These are phyloP conservation scores for Phialophora chinensis DNA, from an alignment of 2,329 filamentous ascomycete species.

Conservation along the genomic window DNA sequence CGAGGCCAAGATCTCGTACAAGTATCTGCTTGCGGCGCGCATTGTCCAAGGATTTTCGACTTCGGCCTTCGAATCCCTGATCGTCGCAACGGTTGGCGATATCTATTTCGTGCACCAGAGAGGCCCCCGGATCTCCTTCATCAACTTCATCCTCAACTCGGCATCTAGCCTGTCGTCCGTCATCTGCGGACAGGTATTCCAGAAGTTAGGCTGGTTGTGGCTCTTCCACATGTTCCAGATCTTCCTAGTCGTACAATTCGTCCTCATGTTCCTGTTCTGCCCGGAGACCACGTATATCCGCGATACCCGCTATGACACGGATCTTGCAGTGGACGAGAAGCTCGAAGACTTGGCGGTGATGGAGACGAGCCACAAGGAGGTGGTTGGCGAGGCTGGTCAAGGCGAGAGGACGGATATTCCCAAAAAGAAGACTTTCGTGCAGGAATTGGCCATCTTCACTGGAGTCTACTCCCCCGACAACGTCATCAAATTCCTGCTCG, in stretches of 20 bases:
- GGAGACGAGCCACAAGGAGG: slow-evolving; percentile 31
- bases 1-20: slow-evolving; percentile 34
- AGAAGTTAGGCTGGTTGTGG: slow-evolving; percentile 39
- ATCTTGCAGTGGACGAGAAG: slow-evolving; percentile 31
- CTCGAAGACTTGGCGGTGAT: slow-evolving; percentile 30
- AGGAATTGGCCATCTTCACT: slow-evolving; percentile 36
- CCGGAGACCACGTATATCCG: slow-evolving; percentile 42
- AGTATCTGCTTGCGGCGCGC: slow-evolving; percentile 37
- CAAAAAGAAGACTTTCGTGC: slow-evolving; percentile 34
- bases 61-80: slow-evolving; percentile 57
- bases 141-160: slow-evolving; percentile 40
- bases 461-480: slow-evolving; percentile 34
- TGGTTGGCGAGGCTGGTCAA: slow-evolving; percentile 22
- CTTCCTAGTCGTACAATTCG: slow-evolving; percentile 40
- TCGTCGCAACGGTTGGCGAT: slow-evolving; percentile 55
- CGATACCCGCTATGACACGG: slow-evolving; percentile 40
- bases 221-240: slow-evolving; percentile 42
- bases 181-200: slow-evolving; percentile 38
- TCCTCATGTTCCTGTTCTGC: slow-evolving; percentile 42
- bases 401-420: slow-evolving; percentile 13
- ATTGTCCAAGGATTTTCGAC: slow-evolving; percentile 47
- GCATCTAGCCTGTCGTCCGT: slow-evolving; percentile 49
- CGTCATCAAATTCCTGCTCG: slow-evolving; percentile 40
- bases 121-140: slow-evolving; percentile 36
- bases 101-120: slow-evolving; percentile 45